Evolutionary conservation across 208 protist genomes (phyloP), one percentile per base, ranked within the genome.

Genomic region (Wallacemonas sp.): DNA sequence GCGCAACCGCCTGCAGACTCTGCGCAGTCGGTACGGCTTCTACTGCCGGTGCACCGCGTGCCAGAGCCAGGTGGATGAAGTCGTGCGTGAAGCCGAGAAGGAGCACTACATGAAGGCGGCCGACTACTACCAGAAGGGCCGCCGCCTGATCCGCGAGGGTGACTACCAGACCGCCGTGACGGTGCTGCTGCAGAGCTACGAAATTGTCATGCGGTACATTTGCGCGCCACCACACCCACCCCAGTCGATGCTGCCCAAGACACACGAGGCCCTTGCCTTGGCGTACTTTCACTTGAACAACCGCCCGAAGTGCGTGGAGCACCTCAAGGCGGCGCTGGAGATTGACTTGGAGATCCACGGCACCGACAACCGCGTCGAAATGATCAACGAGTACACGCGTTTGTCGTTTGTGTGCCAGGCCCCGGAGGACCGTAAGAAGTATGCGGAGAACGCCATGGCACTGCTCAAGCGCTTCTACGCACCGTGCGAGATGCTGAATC

Each of bases 61-160:
- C 67, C 53, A 63, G 19, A 69, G 79, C 50, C 78, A 91, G 50
- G 78, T 86, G 21, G 91, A 96, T 53, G 86, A 96, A 50, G 58
- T 71, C 1, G 83, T 96, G 17, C 60, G 41, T 17, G 44, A 64
- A 27, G 67, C 78, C 29, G 82, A 88, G 32, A 89, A 94, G 74
- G 79, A 77, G 12, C 73, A 88, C 46, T 94, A 94, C 65, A 74
- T 96, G 45, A 74, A 92, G 68, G 83, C 87, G 6, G 66, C 86
- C 15, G 87, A 93, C 68, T 92, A 92, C 67, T 96, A 96, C 62
- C 91, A 96, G 62, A 96, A 96, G 54, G 91, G 91, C 1, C 79
- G 81, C 42, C 83, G 84, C 10, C 59, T 96, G 24, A 79, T 93
- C 15, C 85, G 87, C 29, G 86, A 96, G 63, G 77, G 86, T 12